Conservation (phyloP, 805 yeast species). For the Saccharomycopsis sp. region DNA sequence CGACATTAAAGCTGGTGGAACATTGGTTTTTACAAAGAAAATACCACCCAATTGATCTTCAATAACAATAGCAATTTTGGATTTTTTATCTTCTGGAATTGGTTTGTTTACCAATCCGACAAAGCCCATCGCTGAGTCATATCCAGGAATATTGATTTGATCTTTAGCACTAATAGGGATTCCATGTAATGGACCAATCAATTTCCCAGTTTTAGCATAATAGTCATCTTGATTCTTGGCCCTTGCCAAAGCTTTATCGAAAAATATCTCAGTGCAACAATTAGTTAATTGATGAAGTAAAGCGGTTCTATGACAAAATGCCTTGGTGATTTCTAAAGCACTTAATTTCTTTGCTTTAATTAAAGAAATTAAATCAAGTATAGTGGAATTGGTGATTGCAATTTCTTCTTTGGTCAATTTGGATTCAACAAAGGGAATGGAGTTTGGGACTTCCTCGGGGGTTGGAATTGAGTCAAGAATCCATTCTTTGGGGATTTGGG, state of each 20-base stretch:
- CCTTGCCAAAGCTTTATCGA: conserved; percentile 45
- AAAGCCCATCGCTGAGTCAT: conserved; percentile 39
- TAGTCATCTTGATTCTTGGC: conserved; percentile 48
- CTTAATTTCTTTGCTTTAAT: conserved; percentile 26
- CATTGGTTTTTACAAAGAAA: conserved; percentile 52
- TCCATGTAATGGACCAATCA: conserved; percentile 57
- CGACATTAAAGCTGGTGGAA: conserved; percentile 66
- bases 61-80: conserved; percentile 3
- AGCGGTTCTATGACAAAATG: conserved; percentile 49
- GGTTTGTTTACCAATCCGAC: conserved; percentile 20
- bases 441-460: conserved; percentile 18
- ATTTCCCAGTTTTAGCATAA: conserved; percentile 34
- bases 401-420: conserved; percentile 18
- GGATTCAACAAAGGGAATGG: conserved; percentile 18
- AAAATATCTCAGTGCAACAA: conserved; percentile 30
- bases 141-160: conserved; percentile 31
- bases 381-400: conserved; percentile 19
- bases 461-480: conserved; percentile 14
- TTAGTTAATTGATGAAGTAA: conserved; percentile 45
- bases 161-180: conserved; percentile 53
- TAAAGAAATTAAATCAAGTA: conserved; percentile 7
- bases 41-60: conserved; percentile 38
- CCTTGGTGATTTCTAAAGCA: conserved; percentile 37
- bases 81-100: conserved; percentile 1
- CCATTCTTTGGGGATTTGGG: conserved; percentile 21